Evolutionary conservation across 2,329 filamentous ascomycete species (phyloP).

Genomic region (Xylaria sp.): DNA sequence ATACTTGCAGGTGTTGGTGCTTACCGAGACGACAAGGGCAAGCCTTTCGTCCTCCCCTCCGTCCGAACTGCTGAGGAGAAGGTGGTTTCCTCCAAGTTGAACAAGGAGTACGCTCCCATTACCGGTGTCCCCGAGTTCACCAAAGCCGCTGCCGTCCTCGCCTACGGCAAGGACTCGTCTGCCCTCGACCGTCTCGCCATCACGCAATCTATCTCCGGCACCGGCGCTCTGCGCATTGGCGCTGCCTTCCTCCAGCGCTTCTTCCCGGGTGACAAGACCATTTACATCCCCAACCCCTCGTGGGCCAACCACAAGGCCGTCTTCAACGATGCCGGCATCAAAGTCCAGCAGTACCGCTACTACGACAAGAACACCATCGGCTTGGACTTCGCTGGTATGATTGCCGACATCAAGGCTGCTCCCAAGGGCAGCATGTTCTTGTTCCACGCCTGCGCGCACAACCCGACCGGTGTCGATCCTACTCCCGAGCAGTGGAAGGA

Average conservation of each 20-base stretch:
- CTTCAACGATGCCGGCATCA: slow-evolving; percentile 86
- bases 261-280: slow-evolving; percentile 86
- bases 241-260: slow-evolving; percentile 88
- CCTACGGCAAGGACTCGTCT: slow-evolving; percentile 77
- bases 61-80: slow-evolving; percentile 85
- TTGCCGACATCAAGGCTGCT: slow-evolving; percentile 83
- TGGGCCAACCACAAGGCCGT: slow-evolving; percentile 99
- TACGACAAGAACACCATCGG: slow-evolving; percentile 99
- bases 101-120: slow-evolving; percentile 98
- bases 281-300: slow-evolving; percentile 93
- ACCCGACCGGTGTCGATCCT: slow-evolving; percentile 94
- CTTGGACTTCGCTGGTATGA: slow-evolving; percentile 91
- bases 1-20: slow-evolving; percentile 71
- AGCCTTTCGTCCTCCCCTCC: slow-evolving; percentile 95
- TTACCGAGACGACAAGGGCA: slow-evolving; percentile 96
- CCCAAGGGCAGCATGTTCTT: slow-evolving; percentile 84
- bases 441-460: slow-evolving; percentile 95
- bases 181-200: slow-evolving; percentile 78
- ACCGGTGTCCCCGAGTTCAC: slow-evolving; percentile 94
- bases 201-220: slow-evolving; percentile 97
- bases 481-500: slow-evolving; percentile 87
- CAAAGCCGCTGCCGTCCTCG: slow-evolving; percentile 81
- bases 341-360: slow-evolving; percentile 94
- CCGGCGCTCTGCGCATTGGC: slow-evolving; percentile 89
- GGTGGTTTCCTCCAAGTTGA: slow-evolving; percentile 68